Evolutionary conservation across 345 rosid species (phyloP), one percentile per base, ranked within the genome.

Genomic region (Arabis alpina): DNA sequence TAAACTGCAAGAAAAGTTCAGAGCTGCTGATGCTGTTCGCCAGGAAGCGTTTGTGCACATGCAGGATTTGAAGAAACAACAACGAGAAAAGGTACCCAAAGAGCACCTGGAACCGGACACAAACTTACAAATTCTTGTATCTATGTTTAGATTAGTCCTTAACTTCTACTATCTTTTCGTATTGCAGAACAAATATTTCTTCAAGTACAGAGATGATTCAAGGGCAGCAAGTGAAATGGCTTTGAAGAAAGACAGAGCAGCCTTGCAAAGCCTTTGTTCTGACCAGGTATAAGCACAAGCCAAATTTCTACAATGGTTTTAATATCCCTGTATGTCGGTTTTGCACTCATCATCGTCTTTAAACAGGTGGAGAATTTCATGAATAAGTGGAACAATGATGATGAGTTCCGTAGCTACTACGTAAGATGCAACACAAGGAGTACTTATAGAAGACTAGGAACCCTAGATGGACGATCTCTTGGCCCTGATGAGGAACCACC

Each of bases 401-500:
- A 76, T 13, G 92, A 85, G 72, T 92, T 88, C 73, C 87, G 96
- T 49, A 80, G 62, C 45, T 83, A 88, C 47, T 92, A 92, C 64
- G 49, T 79, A 66, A 87, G 77, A 40, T 76, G 82, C 84, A 92
- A 88, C 66, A 42, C 75, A 4, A 83, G 81, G 64, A 84, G 88
- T 68, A 92, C 93, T 27, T 34, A 80, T 4, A 80, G 85, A 83
- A 89, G 96, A 81, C 61, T 92, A 59, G 84, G 80, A 78, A 92
- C 94, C 16, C 62, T 78, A 39, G 97, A 91, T 71, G 97, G 97
- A 42, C 93, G 97, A 52, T 78, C 93, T 52, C 87, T 86, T 44
- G 98, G 98, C 65, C 93, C 87, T 49, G 83, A 86, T 70, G 98
- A 92, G 79, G 85, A 79, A 55, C 84, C 82, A 16, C 86, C 87